Base-by-base conservation (phyloP, 2,329 filamentous ascomycete species). In the Elsinoe batatas region DNA sequence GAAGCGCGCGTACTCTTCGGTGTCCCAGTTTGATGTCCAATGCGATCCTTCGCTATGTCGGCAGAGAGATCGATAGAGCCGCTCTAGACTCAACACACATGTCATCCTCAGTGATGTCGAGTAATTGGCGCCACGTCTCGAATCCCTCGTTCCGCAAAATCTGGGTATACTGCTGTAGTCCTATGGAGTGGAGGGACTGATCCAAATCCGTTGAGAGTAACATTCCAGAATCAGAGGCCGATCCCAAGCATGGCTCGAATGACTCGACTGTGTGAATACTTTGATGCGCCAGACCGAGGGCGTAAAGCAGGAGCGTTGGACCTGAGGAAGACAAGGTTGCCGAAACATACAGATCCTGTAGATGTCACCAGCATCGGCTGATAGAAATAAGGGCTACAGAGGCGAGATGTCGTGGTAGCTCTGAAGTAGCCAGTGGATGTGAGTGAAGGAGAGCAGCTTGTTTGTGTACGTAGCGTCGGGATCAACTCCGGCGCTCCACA, bases 31-130 rank as follows among this genome's bases (percentile, higher is more conserved):
- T 91, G 54, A 93, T 86, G 56, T 81, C 83, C 54, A 93, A 74
- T 38, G 79, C 78, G 72, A 88, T 86, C 58, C 84, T 88, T 57
- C 42, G 12, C 5, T 6, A 54, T 3, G 17, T 22, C 4, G 22
- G 53, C n/a, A 55, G 40, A 30, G 26, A 30, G 7, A 7, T 38
- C 3, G 17, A 35, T 33, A 7, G 12, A 13, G 17, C 11, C 1
- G 5, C n/a, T 3, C n/a, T n/a, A 17, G 35, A 42, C 32, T 36
- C 17, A 44, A 58, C 83, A 68, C 70, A 89, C 85, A 93, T 76
- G 65, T 93, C 88, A 20, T 85, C 87, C 69, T 91, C 88, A 58
- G 87, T 89, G 54, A 93, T 90, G 65, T 91, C 87, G 51, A 90
- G 75, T 56, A 91, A 83, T 1, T 84, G 90, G 33, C 89, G 85